Evolutionary conservation across 768 basidiomycete genomes (phyloP), one percentile per base, ranked within the genome.

Genomic region (Termitomyces titanicus): DNA sequence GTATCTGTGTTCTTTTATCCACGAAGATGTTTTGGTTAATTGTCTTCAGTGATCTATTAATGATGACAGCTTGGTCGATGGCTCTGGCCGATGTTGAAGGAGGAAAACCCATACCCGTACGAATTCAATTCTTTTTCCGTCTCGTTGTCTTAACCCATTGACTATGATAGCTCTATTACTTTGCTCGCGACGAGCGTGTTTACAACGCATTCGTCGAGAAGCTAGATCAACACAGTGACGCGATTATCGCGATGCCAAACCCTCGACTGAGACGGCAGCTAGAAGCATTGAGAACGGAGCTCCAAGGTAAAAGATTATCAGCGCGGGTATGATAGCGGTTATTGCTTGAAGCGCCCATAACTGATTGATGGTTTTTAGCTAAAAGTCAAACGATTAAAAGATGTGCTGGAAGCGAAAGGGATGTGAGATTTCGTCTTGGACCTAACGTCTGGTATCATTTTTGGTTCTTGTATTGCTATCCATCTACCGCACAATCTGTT

Each of bases 121-220:
- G 84, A 27, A 24, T 51, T 46, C 47, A 57, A 15, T 18, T 39
- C 1, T 29, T 51, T 58, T 35, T 37, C 10, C 45, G 8, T 48
- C 50, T 17, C 27, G 12, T 27, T 37, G 2, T 22, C 5, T 33
- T 54, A 3, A 47, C 35, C 1, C 17, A 12, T 27, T 9, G 5
- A 12, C 4, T 34, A 17, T 10, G 17, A 17, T 25, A 49, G 91
- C 79, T 85, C 17, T 94, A 89, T 60, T 93, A 88, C 64, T 98
- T 98, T 65, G 95, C 95, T 44, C 82, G 95, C 25, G 95, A 98
- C 69, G 88, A 94, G 57, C 84, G 95, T 40, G 84, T 90, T 11
- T 89, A 88, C 69, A 85, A 79, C 57, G 81, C 85, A 2, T 89
- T 93, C 53, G 71, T 73, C 6, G 80, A 85, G 24, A 70, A 74